Evolutionary conservation across 768 basidiomycete genomes (phyloP).

Genomic region (Pleurotus tuber-regium): DNA sequence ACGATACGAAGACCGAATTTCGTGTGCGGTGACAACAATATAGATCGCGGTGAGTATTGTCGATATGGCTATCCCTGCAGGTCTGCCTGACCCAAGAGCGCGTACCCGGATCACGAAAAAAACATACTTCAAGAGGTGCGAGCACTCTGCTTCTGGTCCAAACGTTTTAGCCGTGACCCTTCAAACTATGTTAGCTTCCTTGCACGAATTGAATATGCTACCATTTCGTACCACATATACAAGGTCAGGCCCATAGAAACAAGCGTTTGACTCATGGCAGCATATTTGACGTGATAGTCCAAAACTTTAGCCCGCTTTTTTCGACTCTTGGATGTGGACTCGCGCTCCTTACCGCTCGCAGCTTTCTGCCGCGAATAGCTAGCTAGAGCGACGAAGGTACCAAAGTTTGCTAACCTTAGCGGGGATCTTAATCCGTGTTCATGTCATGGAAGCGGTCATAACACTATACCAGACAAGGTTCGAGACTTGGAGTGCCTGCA

Average conservation of each 20-base stretch:
- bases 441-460: not conserved
- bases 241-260: conserved; percentile 36
- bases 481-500: conserved; percentile 39
- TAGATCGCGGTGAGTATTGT: conserved; percentile 29
- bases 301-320: conserved; percentile 12
- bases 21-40: conserved; percentile 30
- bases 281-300: conserved; percentile 35
- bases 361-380: conserved; percentile 38
- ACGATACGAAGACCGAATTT: conserved; percentile 27
- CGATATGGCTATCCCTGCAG: conserved; percentile 28
- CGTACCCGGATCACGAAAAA: conserved; percentile 31
- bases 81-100: conserved; percentile 29
- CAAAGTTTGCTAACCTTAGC: conserved; percentile 40
- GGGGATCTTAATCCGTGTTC: not conserved
- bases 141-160: conserved; percentile 25
- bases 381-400: conserved; percentile 36
- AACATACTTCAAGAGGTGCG: conserved; percentile 28
- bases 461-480: conserved; percentile 36
- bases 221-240: conserved; percentile 31
- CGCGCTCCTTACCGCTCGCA: conserved; percentile 13
- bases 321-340: conserved; percentile 1
- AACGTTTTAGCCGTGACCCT: conserved; percentile 31
- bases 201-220: conserved; percentile 1
- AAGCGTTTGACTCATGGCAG: conserved; percentile 35
- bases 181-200: not conserved